These are phyloP conservation scores for Shiraia bambusicola DNA, from an alignment of 2,329 filamentous ascomycete species.

Conservation along the genomic window DNA sequence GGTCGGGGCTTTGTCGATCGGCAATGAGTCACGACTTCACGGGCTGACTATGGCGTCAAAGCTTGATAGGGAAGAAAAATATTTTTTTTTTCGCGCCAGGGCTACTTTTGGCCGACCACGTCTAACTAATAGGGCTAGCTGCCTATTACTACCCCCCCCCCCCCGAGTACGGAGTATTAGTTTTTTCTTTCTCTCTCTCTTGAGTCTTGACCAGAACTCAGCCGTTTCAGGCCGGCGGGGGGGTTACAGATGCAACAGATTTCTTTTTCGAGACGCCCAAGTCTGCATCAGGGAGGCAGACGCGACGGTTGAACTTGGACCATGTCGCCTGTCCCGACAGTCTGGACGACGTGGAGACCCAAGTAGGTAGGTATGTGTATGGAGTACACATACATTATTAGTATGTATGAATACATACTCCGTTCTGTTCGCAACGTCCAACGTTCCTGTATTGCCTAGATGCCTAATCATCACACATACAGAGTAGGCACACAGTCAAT, in stretches of 20 bases:
- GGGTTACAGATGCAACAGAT: constrained; percentile 19
- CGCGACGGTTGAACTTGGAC: constrained; percentile 6
- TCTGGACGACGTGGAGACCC: constrained; percentile 32
- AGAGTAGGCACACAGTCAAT: no score
- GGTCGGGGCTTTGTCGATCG: constrained; percentile 7
- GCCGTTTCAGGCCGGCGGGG: constrained; percentile 26
- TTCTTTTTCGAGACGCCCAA: constrained; percentile 7
- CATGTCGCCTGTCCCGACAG: constrained; percentile 22
- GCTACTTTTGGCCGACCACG: constrained; percentile 18
- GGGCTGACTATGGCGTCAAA: constrained; percentile 22
- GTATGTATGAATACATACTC: no score
- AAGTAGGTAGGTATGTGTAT: constrained; percentile 9
- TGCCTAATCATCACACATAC: no score
- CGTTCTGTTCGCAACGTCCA: no score
- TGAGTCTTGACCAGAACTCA: constrained; percentile 3
- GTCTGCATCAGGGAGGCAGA: constrained; percentile 4
- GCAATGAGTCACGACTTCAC: constrained; percentile 17
- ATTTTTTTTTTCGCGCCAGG: constrained; percentile 13
- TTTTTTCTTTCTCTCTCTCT: background rate
- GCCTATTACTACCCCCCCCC: no score
- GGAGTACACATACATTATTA: background rate
- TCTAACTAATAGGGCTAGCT: no score
- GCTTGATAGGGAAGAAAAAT: constrained; percentile 15
- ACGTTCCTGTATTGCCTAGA: no score
- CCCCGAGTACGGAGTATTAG: no score